A percentile compares a stretch with the other conserved stretches of the same genome.
Conservation (phyloP, 441 rosid genomes). For the Populus tomentosa region DNA sequence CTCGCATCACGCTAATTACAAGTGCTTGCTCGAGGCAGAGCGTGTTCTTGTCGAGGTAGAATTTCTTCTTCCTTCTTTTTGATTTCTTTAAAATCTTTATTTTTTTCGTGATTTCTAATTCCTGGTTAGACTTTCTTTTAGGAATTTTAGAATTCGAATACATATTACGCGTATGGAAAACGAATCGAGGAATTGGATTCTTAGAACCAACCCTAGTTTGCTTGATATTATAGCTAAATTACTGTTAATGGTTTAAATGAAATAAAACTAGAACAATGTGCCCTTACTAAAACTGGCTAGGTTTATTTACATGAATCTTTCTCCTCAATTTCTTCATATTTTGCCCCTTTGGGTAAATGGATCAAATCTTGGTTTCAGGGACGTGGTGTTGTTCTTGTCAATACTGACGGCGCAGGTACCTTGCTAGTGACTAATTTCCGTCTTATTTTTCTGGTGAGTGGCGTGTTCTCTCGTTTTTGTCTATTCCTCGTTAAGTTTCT, state of each 20-base stretch:
- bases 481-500: neutral
- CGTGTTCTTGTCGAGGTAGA: conserved; percentile 63
- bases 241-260: neutral
- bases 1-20: conserved; percentile 48
- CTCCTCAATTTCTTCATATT: neutral
- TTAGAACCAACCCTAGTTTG: neutral
- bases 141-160: neutral
- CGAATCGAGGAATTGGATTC: neutral
- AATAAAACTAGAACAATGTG: neutral
- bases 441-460: conserved; percentile 82
- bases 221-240: neutral
- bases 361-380: conserved; percentile 43
- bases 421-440: conserved; percentile 86
- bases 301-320: neutral
- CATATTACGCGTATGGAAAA: neutral
- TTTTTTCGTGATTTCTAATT: neutral
- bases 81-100: neutral
- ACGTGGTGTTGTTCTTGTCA: conserved; percentile 80
- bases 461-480: neutral
- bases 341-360: neutral
- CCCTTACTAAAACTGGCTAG: neutral
- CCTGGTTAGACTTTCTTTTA: neutral
- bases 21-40: conserved; percentile 75
- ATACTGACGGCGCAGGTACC: conserved; percentile 77
- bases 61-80: neutral